phyloP scores from a whole-genome alignment of 2,329 filamentous ascomycete species.

The Trichoderma koningii region DNA sequence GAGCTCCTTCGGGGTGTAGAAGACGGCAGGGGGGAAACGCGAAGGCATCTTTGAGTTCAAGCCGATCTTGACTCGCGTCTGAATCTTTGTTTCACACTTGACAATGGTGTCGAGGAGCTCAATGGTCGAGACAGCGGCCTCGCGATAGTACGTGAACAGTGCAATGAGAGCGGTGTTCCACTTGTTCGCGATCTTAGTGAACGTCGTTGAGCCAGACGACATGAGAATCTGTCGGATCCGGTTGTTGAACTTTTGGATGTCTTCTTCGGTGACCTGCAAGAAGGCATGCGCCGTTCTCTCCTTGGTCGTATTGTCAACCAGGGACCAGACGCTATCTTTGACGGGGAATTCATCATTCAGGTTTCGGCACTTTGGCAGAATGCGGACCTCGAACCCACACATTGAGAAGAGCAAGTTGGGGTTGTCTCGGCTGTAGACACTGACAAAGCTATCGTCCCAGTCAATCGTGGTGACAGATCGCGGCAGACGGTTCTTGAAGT shows the following conservation, averaged over 20 bases:
- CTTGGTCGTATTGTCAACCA: conserved; percentile 95
- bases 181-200: conserved; percentile 99
- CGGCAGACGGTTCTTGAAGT: conserved; percentile 93
- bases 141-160: conserved; percentile 97
- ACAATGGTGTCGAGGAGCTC: conserved; percentile 95
- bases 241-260: conserved; percentile 99
- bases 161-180: conserved; percentile 99
- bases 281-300: conserved; percentile 97
- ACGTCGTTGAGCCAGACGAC: conserved; percentile 98
- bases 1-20: conserved; percentile 97
- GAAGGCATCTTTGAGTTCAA: conserved; percentile 99
- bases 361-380: conserved; percentile 92
- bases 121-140: conserved; percentile 94
- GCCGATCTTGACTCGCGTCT: conserved; percentile 97
- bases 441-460: conserved; percentile 98
- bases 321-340: conserved; percentile 97
- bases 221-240: conserved; percentile 97
- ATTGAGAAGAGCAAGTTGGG: conserved; percentile 97
- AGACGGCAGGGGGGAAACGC: conserved; percentile 95
- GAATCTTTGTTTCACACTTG: conserved; percentile 99
- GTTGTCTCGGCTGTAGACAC: conserved; percentile 97
- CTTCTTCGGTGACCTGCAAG: conserved; percentile 95
- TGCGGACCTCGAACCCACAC: conserved; percentile 96
- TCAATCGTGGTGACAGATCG: conserved; percentile 96
- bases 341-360: conserved; percentile 94